Evolutionary conservation across 106 monocot species (phyloP).

Genomic region (Vanilla planifolia): DNA sequence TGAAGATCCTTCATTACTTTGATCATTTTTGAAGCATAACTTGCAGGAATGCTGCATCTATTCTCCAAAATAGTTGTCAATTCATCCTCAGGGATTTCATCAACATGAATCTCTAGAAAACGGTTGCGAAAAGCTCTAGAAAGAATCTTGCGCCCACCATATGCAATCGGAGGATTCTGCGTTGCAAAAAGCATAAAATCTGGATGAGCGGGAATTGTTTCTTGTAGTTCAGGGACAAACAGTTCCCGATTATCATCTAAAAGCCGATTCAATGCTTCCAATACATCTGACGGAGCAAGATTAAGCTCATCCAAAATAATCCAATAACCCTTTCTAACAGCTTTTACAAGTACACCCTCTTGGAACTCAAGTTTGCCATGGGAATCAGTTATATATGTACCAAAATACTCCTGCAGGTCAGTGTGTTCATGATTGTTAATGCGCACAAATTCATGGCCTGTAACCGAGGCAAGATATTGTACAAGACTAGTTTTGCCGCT

Average conservation of each 20-base stretch:
- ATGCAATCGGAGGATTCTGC: conserved; percentile 84
- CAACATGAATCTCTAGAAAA: conserved; percentile 91
- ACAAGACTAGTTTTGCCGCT: conserved; percentile 99
- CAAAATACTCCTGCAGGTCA: conserved; percentile 96
- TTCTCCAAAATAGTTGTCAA: conserved; percentile 56
- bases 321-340: conserved; percentile 88
- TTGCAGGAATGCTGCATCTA: conserved; percentile 64
- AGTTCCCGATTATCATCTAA: conserved; percentile 94
- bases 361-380: conserved; percentile 78
- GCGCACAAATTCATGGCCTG: conserved; percentile 89
- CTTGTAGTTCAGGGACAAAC: conserved; percentile 90
- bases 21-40: conserved; percentile 80
- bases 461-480: conserved; percentile 67
- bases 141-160: conserved; percentile 92
- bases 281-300: conserved; percentile 94
- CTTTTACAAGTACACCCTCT: conserved; percentile 90
- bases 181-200: conserved; percentile 98
- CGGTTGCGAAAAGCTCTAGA: conserved; percentile 98
- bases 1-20: conserved; percentile 92
- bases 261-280: conserved; percentile 87
- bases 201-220: conserved; percentile 75
- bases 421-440: conserved; percentile 99
- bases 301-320: conserved; percentile 96
- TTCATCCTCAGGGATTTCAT: conserved; percentile 98
- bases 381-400: conserved; percentile 74